These are phyloP conservation scores for Platismatia glauca DNA, from an alignment of 495 filamentous ascomycete species.

Conservation along the genomic window DNA sequence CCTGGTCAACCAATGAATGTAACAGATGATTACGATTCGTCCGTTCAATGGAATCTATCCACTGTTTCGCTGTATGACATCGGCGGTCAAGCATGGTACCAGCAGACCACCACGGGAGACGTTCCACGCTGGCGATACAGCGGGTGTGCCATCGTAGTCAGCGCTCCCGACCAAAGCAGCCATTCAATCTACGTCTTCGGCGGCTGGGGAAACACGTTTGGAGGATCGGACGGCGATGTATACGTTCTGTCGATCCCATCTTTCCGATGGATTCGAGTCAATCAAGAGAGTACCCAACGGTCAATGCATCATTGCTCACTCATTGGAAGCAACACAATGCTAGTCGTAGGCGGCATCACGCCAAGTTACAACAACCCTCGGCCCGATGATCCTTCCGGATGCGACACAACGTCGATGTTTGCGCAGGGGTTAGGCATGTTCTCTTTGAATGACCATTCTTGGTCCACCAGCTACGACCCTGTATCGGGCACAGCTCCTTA, in stretches of 20 bases:
- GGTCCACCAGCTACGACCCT: constrained; percentile 16
- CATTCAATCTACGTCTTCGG: constrained; percentile 22
- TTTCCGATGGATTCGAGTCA: constrained; percentile 21
- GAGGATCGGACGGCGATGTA: constrained; percentile 13
- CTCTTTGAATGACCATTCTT: constrained; percentile 16
- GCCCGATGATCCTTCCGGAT: constrained; percentile 9
- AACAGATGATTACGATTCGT: constrained; percentile 2
- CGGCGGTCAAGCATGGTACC: constrained; percentile 12
- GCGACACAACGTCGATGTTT: constrained; percentile 15
- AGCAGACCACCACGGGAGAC: constrained; percentile 15
- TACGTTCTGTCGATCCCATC: constrained; percentile 21
- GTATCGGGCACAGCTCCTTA: constrained; percentile 6
- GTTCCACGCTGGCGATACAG: constrained; percentile 14
- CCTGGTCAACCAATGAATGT: constrained; percentile 3
- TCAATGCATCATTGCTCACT: constrained; percentile 11
- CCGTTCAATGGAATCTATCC: constrained; percentile 10
- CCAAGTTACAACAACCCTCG: constrained; percentile 4
- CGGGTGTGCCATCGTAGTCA: constrained; percentile 15
- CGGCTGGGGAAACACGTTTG: constrained; percentile 13
- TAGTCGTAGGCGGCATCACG: constrained; percentile 16
- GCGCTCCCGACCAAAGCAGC: constrained; percentile 18
- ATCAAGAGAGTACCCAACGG: constrained; percentile 12
- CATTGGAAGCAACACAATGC: constrained; percentile 13
- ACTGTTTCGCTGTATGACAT: constrained; percentile 19
- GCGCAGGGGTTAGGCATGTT: constrained; percentile 18